These are phyloP conservation scores for Geranomyces michiganensis DNA, from an alignment of 192 early-diverging fungal species.

Conservation along the genomic window DNA sequence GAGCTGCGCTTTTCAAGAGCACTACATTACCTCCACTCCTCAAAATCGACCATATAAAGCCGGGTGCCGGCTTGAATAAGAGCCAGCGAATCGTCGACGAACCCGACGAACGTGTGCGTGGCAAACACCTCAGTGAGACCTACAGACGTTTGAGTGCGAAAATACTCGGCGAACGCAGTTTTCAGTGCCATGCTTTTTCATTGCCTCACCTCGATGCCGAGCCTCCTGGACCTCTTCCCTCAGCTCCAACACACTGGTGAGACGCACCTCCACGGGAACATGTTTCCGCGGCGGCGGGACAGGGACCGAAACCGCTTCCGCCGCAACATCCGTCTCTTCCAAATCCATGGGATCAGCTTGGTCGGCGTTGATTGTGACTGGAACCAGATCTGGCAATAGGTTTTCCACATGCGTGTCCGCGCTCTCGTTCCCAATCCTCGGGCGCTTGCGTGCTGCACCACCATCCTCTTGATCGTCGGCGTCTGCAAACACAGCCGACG, in stretches of 20 bases:
- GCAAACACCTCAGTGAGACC: constrained; percentile 78
- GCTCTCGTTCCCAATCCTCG: background rate
- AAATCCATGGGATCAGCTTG: background rate
- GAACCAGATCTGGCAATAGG: background rate
- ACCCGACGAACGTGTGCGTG: constrained; percentile 88
- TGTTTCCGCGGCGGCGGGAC: background rate
- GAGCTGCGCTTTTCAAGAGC: background rate
- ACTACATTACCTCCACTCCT: constrained; percentile 62
- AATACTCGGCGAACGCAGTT: background rate
- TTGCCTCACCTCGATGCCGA: constrained; percentile 56
- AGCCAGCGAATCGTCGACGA: constrained; percentile 76
- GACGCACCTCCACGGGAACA: constrained; percentile 67
- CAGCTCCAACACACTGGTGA: constrained; percentile 80
- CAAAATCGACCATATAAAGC: constrained; percentile 83
- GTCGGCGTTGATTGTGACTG: background rate
- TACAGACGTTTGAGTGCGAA: constrained; percentile 16
- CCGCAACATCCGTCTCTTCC: background rate
- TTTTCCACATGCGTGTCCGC: background rate
- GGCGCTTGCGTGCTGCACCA: background rate
- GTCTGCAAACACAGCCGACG: background rate
- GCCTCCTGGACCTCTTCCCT: constrained; percentile 69
- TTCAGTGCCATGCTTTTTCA: background rate
- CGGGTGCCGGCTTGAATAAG: constrained; percentile 86
- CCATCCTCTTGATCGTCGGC: background rate
- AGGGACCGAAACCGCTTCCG: background rate